Evolutionary conservation across 305 asterid species (phyloP).

Genomic region (Rubia tinctorum): DNA sequence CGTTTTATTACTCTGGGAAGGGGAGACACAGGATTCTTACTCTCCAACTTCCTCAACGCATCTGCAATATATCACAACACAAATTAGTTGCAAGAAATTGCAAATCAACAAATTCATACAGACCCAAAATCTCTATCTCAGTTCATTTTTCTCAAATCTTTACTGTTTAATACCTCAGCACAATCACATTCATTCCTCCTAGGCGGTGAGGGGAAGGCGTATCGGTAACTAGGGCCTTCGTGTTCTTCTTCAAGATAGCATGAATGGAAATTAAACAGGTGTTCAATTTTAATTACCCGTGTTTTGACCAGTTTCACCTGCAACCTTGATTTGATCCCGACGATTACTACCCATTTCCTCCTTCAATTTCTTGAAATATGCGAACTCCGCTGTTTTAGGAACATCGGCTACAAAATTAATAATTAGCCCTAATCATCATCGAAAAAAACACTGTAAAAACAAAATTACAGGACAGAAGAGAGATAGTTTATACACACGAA

Average conservation of each 20-base stretch:
- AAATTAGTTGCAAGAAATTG: constrained; percentile 8
- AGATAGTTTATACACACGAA: constrained; percentile 15
- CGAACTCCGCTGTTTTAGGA: constrained; percentile 85
- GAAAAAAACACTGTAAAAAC: neutral
- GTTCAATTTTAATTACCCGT: constrained; percentile 30
- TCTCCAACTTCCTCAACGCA: constrained; percentile 25
- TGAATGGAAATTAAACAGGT: neutral
- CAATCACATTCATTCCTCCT: constrained; percentile 19
- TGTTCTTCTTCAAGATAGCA: constrained; percentile 36
- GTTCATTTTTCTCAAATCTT: constrained; percentile 25
- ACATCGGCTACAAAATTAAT: constrained; percentile 43
- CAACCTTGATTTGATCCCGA: constrained; percentile 23
- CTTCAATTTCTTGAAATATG: constrained; percentile 73
- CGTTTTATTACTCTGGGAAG: constrained; percentile 24
- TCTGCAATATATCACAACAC: constrained; percentile 39
- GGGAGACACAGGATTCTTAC: constrained; percentile 33
- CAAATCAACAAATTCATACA: constrained; percentile 5
- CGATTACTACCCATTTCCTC: constrained; percentile 29
- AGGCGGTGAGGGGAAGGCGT: constrained; percentile 42
- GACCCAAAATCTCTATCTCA: neutral
- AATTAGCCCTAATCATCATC: neutral
- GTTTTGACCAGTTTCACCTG: constrained; percentile 19
- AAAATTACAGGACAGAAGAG: neutral
- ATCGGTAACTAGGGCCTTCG: constrained; percentile 28
- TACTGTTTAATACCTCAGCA: constrained; percentile 18